A percentile compares a stretch with the other conserved stretches of the same genome.
These are phyloP conservation scores for Lentinula boryana DNA, from an alignment of 768 basidiomycete species.

Conservation along the genomic window DNA sequence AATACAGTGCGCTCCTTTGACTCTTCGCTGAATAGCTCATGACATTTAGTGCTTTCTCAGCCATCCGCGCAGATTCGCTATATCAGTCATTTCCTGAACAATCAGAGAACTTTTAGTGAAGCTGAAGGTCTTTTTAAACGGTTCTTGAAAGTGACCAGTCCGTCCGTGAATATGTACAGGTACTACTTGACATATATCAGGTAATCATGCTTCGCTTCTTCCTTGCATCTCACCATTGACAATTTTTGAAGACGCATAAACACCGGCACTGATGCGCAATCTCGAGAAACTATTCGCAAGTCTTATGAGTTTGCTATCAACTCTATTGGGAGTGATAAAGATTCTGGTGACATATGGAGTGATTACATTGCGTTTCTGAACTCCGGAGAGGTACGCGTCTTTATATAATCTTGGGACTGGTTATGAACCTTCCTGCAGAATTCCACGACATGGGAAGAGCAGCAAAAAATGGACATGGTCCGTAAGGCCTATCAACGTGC, in stretches of 20 bases:
- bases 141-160: slow-evolving; percentile 70
- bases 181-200: slow-evolving; percentile 94
- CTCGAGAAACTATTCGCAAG: slow-evolving; percentile 74
- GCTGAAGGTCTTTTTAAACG: slow-evolving; percentile 88
- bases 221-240: slow-evolving; percentile 9
- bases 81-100: slow-evolving; percentile 66
- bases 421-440: neutral
- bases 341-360: slow-evolving; percentile 87
- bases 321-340: slow-evolving; percentile 87
- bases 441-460: slow-evolving; percentile 87
- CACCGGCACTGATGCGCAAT: slow-evolving; percentile 43
- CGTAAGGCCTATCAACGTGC: slow-evolving; percentile 92
- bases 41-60: slow-evolving; percentile 29
- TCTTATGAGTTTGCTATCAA: slow-evolving; percentile 92
- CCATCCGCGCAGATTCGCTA: slow-evolving; percentile 82
- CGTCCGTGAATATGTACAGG: slow-evolving; percentile 87
- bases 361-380: slow-evolving; percentile 91
- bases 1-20: slow-evolving; percentile 66
- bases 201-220: slow-evolving; percentile 24
- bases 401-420: neutral
- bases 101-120: slow-evolving; percentile 58
- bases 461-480: slow-evolving; percentile 90
- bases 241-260: slow-evolving; percentile 55
- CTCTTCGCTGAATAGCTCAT: neutral
- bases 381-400: slow-evolving; percentile 61